These are phyloP conservation scores for Gyrodon lividus DNA, from an alignment of 768 basidiomycete species.

Conservation along the genomic window DNA sequence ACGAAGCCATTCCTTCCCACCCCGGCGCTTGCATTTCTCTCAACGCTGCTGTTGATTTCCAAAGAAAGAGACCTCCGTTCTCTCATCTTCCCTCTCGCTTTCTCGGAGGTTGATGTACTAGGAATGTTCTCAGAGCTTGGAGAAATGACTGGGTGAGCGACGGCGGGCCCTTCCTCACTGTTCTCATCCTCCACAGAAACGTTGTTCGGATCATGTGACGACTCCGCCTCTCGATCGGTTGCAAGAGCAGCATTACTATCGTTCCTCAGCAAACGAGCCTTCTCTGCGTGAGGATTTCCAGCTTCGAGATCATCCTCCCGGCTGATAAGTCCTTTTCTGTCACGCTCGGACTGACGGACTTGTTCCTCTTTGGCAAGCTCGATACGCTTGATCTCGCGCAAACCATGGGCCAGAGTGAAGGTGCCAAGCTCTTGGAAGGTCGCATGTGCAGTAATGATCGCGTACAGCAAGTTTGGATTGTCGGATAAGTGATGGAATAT, in stretches of 20 bases:
- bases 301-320: slow-evolving; percentile 27
- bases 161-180: slow-evolving; percentile 4
- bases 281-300: slow-evolving; percentile 47
- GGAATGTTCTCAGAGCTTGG: slow-evolving; percentile 42
- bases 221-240: slow-evolving; percentile 22
- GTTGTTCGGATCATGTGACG: slow-evolving; percentile 10
- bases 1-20: slow-evolving; percentile 91
- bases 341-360: slow-evolving; percentile 31
- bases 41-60: slow-evolving; percentile 51
- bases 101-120: slow-evolving; percentile 61
- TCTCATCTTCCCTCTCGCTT: slow-evolving; percentile 88
- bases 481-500: slow-evolving; percentile 75
- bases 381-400: slow-evolving; percentile 78
- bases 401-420: slow-evolving; percentile 82
- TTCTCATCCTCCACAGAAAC: slow-evolving; percentile 10
- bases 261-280: slow-evolving; percentile 60
- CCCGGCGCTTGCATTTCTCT: slow-evolving; percentile 62
- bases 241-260: slow-evolving; percentile 40
- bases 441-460: slow-evolving; percentile 79
- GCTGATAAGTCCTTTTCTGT: slow-evolving; percentile 15
- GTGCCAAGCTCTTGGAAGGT: slow-evolving; percentile 88
- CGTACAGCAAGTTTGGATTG: slow-evolving; percentile 87
- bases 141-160: slow-evolving; percentile 40
- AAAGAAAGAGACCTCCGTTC: slow-evolving; percentile 61
- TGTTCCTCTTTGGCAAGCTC: slow-evolving; percentile 75